phyloP scores from a whole-genome alignment of 1,139 yeast genomes.

The Geotrichum citri-aurantii region DNA sequence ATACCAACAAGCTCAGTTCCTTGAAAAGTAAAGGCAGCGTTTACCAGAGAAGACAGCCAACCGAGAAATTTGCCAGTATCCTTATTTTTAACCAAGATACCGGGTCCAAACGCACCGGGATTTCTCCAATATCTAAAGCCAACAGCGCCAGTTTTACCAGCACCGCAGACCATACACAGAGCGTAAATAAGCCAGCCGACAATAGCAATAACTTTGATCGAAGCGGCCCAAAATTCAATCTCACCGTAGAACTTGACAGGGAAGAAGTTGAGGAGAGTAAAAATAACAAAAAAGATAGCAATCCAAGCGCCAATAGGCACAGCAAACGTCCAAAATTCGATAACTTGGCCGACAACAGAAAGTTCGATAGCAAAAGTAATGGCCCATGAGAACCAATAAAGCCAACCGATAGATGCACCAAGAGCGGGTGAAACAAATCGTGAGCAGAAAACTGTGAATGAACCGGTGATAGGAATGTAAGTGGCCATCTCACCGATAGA shows the following conservation, averaged over 20 bases:
- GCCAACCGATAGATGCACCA: conserved; percentile 57
- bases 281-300: conserved; percentile 53
- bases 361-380: conserved; percentile 57
- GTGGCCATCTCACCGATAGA: conserved; percentile 62
- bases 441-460: conserved; percentile 55
- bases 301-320: conserved; percentile 53
- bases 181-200: conserved; percentile 58
- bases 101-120: conserved; percentile 38
- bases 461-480: conserved; percentile 54
- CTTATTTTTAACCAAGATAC: conserved; percentile 45
- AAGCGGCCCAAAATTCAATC: conserved; percentile 61
- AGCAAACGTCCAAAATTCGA: conserved; percentile 57
- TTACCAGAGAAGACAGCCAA: conserved; percentile 47
- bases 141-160: conserved; percentile 44
- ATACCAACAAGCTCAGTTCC: conserved; percentile 61
- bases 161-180: conserved; percentile 53
- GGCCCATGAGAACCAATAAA: conserved; percentile 63
- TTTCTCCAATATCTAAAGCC: conserved; percentile 47
- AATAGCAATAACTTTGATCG: conserved; percentile 51
- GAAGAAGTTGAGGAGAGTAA: conserved; percentile 48
- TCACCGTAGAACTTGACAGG: conserved; percentile 59
- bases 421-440: conserved; percentile 57
- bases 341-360: conserved; percentile 53
- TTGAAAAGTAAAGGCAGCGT: conserved; percentile 64
- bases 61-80: conserved; percentile 45